These are phyloP conservation scores for Salix caprea DNA, from an alignment of 345 rosid species.

Conservation along the genomic window DNA sequence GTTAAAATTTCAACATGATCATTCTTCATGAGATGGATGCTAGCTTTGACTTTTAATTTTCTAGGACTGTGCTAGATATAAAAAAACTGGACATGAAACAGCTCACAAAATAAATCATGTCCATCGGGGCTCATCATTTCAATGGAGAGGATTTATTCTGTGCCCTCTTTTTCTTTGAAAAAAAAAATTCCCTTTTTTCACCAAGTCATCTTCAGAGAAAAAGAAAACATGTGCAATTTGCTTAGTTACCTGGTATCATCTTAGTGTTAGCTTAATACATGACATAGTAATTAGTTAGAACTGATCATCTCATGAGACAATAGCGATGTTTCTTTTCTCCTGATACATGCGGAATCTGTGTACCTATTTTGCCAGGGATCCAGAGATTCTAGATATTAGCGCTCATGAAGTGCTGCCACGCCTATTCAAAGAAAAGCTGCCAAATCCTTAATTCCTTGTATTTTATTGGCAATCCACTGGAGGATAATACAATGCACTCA, in stretches of 20 bases:
- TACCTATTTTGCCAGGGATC: constrained; percentile 55
- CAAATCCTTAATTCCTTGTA: constrained; percentile 24
- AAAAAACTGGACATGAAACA: not conserved
- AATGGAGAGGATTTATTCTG: not conserved
- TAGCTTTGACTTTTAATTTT: not conserved
- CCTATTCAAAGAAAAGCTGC: constrained; percentile 57
- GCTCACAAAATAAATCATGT: not conserved
- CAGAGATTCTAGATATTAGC: constrained; percentile 63
- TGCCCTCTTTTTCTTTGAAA: not conserved
- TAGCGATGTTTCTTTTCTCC: not conserved
- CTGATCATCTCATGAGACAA: not conserved
- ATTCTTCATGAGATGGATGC: not conserved
- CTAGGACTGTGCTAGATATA: not conserved
- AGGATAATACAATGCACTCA: constrained; percentile 5
- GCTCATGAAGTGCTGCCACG: constrained; percentile 88
- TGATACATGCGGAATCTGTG: not conserved
- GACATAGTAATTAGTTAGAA: too few relatives aligned
- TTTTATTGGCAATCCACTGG: not conserved
- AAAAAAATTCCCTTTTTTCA: not conserved
- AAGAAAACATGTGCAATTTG: not conserved
- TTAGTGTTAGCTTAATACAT: not conserved
- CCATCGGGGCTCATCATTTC: not conserved
- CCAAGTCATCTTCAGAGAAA: not conserved
- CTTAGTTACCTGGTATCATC: not conserved
- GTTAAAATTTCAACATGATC: not conserved